These are phyloP conservation scores for Drosera spatulata DNA, from an alignment of 179 eudicot genomes.

Conservation along the genomic window DNA sequence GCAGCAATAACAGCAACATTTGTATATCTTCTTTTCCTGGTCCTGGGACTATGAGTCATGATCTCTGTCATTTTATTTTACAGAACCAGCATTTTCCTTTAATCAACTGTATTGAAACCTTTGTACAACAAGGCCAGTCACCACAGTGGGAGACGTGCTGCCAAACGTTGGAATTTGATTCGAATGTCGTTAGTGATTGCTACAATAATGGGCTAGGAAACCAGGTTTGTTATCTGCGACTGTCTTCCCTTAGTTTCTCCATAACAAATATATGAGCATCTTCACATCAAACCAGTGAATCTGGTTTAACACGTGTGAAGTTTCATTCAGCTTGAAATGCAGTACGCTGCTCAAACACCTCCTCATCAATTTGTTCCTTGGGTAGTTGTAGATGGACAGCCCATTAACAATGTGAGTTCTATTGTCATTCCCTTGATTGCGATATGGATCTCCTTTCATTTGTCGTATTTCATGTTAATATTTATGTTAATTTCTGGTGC, in stretches of 20 bases:
- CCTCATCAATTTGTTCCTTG: slow-evolving; percentile 82
- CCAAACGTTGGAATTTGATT: slow-evolving; percentile 32
- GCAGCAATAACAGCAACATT: too few relatives aligned
- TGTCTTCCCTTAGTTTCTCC: too few relatives aligned
- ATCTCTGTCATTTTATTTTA: slow-evolving; percentile 5
- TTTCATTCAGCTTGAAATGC: slow-evolving; percentile 60
- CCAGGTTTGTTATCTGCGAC: slow-evolving; percentile 28
- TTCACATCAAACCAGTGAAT: too few relatives aligned
- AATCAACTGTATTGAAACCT: slow-evolving; percentile 57
- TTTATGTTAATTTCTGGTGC: not conserved
- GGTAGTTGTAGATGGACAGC: slow-evolving; percentile 77
- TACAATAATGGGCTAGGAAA: slow-evolving; percentile 33
- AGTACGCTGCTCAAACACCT: slow-evolving; percentile 72
- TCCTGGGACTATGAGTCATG: too few relatives aligned
- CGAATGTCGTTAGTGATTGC: slow-evolving; percentile 38
- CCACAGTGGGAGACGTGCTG: slow-evolving; percentile 68
- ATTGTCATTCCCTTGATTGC: not conserved
- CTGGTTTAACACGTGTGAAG: not conserved
- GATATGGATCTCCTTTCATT: not conserved
- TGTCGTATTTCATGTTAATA: not conserved
- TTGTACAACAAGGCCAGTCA: slow-evolving; percentile 27
- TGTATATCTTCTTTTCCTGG: too few relatives aligned
- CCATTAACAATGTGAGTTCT: slow-evolving; percentile 60
- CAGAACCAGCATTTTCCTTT: slow-evolving; percentile 65
- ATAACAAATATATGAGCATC: too few relatives aligned